These are phyloP conservation scores for Fusarium newnesense DNA, from an alignment of 2,329 filamentous ascomycete species.

Conservation along the genomic window DNA sequence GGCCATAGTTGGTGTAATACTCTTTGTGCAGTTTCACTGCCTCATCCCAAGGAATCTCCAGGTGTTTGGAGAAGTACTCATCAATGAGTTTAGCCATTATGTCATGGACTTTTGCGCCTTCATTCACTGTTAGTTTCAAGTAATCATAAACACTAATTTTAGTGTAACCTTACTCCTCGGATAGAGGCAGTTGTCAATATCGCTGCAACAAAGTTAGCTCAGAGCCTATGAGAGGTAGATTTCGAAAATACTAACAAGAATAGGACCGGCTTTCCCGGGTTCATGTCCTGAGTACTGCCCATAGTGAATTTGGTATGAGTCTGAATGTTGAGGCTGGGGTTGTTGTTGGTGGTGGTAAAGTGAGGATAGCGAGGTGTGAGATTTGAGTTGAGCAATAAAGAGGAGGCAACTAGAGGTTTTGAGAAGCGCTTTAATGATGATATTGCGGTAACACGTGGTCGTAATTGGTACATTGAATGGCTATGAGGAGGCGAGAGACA, in stretches of 20 bases:
- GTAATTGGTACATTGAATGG: slow-evolving; percentile 38
- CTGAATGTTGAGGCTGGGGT: slow-evolving; percentile 10
- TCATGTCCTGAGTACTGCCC: slow-evolving; percentile 50
- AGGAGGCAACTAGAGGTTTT: slow-evolving; percentile 17
- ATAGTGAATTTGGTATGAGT: slow-evolving; percentile 38
- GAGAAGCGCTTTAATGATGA: slow-evolving; percentile 30
- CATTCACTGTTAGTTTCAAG: slow-evolving; percentile 8
- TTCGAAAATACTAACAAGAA: slow-evolving; percentile 52
- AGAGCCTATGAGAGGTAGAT: not conserved
- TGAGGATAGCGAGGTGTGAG: slow-evolving; percentile 23
- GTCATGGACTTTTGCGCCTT: slow-evolving; percentile 83
- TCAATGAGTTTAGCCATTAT: slow-evolving; percentile 88
- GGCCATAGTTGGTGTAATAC: slow-evolving; percentile 95
- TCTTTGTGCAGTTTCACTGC: slow-evolving; percentile 87
- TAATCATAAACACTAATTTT: not conserved
- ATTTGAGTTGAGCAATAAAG: slow-evolving; percentile 21
- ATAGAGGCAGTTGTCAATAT: slow-evolving; percentile 99
- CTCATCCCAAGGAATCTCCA: slow-evolving; percentile 78
- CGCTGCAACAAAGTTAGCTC: slow-evolving; percentile 66
- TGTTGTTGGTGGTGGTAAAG: slow-evolving; percentile 5
- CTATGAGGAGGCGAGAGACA: slow-evolving; percentile 1
- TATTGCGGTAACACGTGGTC: slow-evolving; percentile 36
- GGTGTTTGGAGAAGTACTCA: slow-evolving; percentile 71
- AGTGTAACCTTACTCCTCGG: slow-evolving; percentile 73
- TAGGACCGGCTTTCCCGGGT: slow-evolving; percentile 52